Conservation (phyloP, 176 grass and related monocot species). For the Musa itinerans region DNA sequence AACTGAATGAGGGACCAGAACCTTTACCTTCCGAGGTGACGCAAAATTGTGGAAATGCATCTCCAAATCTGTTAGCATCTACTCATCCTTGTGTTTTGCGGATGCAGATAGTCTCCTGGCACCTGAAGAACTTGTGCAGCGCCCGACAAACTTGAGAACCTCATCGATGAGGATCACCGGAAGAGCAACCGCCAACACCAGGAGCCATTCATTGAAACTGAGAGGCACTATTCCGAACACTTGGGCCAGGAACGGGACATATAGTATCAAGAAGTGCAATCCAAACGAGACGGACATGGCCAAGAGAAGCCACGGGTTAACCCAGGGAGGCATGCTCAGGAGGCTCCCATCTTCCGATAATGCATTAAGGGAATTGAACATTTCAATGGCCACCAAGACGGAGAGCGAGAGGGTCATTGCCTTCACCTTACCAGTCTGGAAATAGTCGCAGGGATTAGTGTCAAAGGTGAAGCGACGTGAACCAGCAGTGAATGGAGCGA, state of each 20-base stretch:
- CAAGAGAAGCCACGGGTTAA: constrained; percentile 80
- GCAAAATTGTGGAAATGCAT: not conserved
- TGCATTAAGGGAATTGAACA: constrained; percentile 96
- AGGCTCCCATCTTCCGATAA: constrained; percentile 87
- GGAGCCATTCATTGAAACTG: constrained; percentile 82
- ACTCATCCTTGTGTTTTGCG: constrained; percentile 70
- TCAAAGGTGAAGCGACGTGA: constrained; percentile 61
- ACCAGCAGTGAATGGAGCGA: constrained; percentile 66
- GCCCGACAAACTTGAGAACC: constrained; percentile 72
- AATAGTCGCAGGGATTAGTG: constrained; percentile 77
- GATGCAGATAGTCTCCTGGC: constrained; percentile 34
- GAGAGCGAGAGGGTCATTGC: constrained; percentile 78
- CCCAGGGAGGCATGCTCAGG: constrained; percentile 85
- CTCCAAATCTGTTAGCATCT: not conserved
- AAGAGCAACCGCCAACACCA: constrained; percentile 69
- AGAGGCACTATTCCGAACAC: constrained; percentile 88
- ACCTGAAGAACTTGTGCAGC: constrained; percentile 45
- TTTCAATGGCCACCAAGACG: constrained; percentile 86
- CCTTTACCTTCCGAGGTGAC: not conserved
- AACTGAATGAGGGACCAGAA: not conserved
- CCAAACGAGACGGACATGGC: constrained; percentile 81
- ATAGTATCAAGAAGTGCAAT: constrained; percentile 89
- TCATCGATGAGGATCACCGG: constrained; percentile 81
- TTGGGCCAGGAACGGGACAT: constrained; percentile 59
- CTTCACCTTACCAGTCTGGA: constrained; percentile 86